Evolutionary conservation across 306 rosid genomes (phyloP), one percentile per base, ranked within the genome.

Genomic region (Vigna unguiculata): DNA sequence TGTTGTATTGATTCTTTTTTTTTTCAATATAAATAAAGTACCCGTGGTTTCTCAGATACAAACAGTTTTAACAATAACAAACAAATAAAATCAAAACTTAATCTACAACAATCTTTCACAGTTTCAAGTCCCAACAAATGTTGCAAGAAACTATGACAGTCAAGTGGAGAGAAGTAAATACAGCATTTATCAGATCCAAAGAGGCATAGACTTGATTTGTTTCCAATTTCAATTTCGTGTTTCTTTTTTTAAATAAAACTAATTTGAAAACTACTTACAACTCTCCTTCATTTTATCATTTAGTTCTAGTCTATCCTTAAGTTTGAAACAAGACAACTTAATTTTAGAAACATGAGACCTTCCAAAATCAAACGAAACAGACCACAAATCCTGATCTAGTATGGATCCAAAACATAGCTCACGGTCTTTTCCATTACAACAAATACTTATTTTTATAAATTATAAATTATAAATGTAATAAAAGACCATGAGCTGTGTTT

Each of bases 91-190:
- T 28, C 43, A 59, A 10, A 59, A 59, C 10, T 2, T 28, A 28
- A 58, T 58, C 38, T 58, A 58, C 19, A 59, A 28, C 21, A 28
- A 30, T 59, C 41, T 14, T 28, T 7, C 66, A 59, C 66, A 28
- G 15, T 28, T 19, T 28, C 63, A 22, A 22, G 34, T 22, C 62
- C 24, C 64, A 25, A 58, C 20, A 28, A 54, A 6, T 58, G 4
- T 36, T 14, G 38, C 22, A 57, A 51, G 54, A 73, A 45, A 25
- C 30, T 15, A 61, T 65, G 78, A 59, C 21, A 51, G 53, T 38
- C 62, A 16, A 40, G 40, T 58, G 61, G 13, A 71, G 28, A 72
- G 73, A 71, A 32, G 69, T 68, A 45, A 25, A 60, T 54, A 59
- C 52, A 71, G 10, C 30, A 25, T 25, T 25, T 4, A 25, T 25